phyloP scores from a whole-genome alignment of 208 protist genomes.

The Phytomonas francai region DNA sequence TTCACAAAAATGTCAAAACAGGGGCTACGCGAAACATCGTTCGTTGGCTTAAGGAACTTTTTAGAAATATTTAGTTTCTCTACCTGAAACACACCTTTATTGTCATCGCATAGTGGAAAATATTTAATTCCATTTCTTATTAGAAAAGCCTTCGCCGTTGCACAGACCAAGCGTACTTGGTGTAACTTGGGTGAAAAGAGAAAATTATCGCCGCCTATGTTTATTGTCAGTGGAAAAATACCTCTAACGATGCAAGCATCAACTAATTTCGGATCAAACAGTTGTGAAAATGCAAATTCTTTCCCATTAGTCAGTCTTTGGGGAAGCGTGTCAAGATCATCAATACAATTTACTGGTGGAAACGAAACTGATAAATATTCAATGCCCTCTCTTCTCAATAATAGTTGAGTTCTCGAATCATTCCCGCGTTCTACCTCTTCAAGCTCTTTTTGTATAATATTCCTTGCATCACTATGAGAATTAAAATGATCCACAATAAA shows the following conservation, averaged over 20 bases:
- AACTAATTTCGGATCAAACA: constrained; percentile 62
- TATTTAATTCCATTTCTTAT: constrained; percentile 19
- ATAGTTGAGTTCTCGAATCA: constrained; percentile 26
- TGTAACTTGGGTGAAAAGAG: constrained; percentile 74
- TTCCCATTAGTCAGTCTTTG: constrained; percentile 16
- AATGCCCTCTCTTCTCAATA: constrained; percentile 15
- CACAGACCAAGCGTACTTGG: constrained; percentile 29
- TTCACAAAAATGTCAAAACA: constrained; percentile 73
- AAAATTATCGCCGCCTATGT: constrained; percentile 19
- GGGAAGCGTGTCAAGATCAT: constrained; percentile 35
- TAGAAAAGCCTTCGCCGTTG: constrained; percentile 16
- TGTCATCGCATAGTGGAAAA: constrained; percentile 25
- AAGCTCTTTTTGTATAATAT: constrained; percentile 20
- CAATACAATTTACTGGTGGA: constrained; percentile 21
- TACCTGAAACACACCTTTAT: constrained; percentile 20
- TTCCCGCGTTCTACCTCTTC: constrained; percentile 6
- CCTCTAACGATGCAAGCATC: constrained; percentile 61
- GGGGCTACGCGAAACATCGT: constrained; percentile 12
- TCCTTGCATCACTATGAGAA: neutral
- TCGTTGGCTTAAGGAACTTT: constrained; percentile 26
- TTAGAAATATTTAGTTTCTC: constrained; percentile 33
- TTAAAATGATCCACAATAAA: neutral
- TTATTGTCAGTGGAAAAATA: constrained; percentile 60
- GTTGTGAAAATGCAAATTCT: constrained; percentile 58
- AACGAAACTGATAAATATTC: constrained; percentile 21